A percentile compares a stretch with the other conserved stretches of the same genome.
These are phyloP conservation scores for Striga asiatica DNA, from an alignment of 257 asterid genomes.

Conservation along the genomic window DNA sequence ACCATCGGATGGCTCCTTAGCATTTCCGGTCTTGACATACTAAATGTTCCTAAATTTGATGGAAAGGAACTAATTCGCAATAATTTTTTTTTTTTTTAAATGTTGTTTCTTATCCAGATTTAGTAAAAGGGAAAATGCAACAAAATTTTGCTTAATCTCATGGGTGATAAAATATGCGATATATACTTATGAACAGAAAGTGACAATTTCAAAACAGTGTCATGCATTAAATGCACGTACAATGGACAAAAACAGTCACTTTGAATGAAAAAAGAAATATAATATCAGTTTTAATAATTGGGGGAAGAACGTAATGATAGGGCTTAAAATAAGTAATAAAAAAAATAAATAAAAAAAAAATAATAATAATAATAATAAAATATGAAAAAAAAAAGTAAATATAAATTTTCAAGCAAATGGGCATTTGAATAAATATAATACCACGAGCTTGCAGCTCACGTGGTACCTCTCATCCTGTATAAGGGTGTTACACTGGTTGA, in stretches of 20 bases:
- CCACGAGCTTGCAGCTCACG: no score
- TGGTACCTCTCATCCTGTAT: no score
- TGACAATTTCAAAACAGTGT: not conserved
- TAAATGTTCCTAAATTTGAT: not conserved
- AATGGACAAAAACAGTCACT: not conserved
- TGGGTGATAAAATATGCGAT: not conserved
- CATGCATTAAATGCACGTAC: not conserved
- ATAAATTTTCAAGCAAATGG: no score
- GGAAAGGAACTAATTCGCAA: not conserved
- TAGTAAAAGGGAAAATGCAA: slow-evolving; percentile 1
- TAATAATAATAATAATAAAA: no score
- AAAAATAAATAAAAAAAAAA: not conserved
- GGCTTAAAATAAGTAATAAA: not conserved
- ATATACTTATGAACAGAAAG: not conserved
- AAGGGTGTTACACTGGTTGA: no score
- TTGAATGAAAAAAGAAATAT: not conserved
- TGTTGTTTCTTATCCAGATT: not conserved
- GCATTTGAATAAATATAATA: no score
- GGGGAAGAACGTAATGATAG: not conserved
- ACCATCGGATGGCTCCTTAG: no score
- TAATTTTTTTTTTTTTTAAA: no score
- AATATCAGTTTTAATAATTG: not conserved
- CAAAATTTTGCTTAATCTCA: not conserved
- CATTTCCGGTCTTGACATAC: no score
- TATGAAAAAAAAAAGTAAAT: no score